Evolutionary conservation across 371 early-diverging fungal genomes (phyloP).

Genomic region (Chytridium lagenaria): DNA sequence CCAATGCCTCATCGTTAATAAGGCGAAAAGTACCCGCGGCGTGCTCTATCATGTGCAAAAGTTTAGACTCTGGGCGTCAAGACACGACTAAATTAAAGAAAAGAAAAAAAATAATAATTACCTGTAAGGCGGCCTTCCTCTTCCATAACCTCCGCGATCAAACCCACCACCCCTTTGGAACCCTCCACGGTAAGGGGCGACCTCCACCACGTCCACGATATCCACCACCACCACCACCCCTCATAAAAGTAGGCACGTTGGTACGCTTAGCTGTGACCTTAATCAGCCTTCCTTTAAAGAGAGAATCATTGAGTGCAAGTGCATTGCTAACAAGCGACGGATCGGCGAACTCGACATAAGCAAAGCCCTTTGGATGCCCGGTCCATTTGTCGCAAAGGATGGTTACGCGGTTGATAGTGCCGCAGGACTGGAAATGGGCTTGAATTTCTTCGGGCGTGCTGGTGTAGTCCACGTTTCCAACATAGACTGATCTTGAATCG

Average conservation of each 20-base stretch:
- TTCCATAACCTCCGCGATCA: conserved; percentile 2
- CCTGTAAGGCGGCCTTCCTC: conserved; percentile 7
- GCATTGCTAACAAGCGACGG: conserved; percentile 83
- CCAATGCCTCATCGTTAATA: too few species aligned
- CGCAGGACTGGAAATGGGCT: conserved; percentile 94
- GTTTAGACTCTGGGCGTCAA: too few species aligned
- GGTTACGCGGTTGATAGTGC: conserved; percentile 96
- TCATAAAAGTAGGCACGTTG: conserved; percentile 89
- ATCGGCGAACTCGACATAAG: conserved; percentile 79
- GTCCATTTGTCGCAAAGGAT: conserved; percentile 94
- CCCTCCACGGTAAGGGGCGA: conserved; percentile 31
- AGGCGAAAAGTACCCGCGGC: conserved; percentile 7
- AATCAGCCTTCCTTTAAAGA: conserved; percentile 86
- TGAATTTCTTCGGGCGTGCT: conserved; percentile 96
- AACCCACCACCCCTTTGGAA: conserved; percentile 36
- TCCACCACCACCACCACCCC: conserved; percentile 76
- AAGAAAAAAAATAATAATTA: neutral
- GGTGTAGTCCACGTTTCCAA: conserved; percentile 96
- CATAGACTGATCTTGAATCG: conserved; percentile 92
- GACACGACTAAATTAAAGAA: neutral
- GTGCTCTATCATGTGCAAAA: neutral
- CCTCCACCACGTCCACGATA: conserved; percentile 42
- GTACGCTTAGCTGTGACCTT: conserved; percentile 95
- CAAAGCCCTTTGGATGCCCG: conserved; percentile 93
- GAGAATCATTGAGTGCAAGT: conserved; percentile 83